A percentile compares a stretch with the other conserved stretches of the same genome.
These are phyloP conservation scores for Naegleria gruberi DNA, from an alignment of 208 protist species.

Conservation along the genomic window DNA sequence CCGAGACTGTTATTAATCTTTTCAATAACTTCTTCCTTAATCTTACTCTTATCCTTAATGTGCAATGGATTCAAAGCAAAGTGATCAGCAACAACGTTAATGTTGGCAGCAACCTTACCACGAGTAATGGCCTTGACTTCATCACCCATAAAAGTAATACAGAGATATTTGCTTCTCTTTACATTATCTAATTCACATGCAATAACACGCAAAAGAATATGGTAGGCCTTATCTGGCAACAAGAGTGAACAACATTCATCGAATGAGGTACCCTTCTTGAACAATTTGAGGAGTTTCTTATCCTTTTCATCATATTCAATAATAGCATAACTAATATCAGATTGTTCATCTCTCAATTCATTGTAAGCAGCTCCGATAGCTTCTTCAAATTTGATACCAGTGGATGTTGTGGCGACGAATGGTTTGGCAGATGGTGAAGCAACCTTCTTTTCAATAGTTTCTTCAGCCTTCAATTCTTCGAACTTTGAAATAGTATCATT, in stretches of 20 bases:
- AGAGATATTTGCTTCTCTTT: background rate
- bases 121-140: background rate
- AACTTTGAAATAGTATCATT: too few relatives aligned
- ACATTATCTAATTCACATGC: background rate
- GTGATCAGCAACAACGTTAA: background rate
- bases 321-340: background rate
- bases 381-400: background rate
- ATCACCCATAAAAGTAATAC: background rate
- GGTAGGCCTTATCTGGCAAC: background rate
- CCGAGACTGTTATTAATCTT: background rate
- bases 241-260: background rate
- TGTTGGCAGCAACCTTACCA: background rate
- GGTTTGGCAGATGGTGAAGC: background rate
- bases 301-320: background rate
- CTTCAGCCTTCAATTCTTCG: background rate
- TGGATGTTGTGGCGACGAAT: background rate
- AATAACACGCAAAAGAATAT: background rate
- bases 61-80: background rate
- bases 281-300: background rate
- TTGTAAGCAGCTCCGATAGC: background rate
- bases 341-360: background rate
- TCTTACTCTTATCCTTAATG: background rate
- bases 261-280: background rate
- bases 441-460: background rate
- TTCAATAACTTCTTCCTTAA: conserved; percentile 2